phyloP scores from a whole-genome alignment of 2,329 filamentous ascomycete genomes.

The Colletotrichum spinosum region DNA sequence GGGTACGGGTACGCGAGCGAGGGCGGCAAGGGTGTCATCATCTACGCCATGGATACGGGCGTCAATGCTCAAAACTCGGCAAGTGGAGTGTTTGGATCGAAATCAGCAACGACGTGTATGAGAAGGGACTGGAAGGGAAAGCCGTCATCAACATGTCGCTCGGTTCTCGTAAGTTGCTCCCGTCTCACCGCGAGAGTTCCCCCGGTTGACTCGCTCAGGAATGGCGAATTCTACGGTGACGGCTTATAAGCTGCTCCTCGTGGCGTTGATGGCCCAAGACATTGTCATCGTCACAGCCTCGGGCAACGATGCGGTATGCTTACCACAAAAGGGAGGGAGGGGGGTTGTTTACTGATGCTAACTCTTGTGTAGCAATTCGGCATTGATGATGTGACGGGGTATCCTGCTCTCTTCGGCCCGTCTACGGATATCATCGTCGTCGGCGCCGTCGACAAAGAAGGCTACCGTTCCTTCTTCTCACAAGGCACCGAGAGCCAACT shows the following conservation, averaged over 20 bases:
- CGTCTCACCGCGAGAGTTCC: not conserved
- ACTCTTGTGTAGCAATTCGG: not conserved
- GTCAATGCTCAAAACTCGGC: conserved; percentile 5
- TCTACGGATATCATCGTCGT: conserved; percentile 25
- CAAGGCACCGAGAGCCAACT: conserved; percentile 17
- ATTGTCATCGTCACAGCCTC: conserved; percentile 20
- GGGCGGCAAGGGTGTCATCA: conserved; percentile 17
- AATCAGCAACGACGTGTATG: conserved; percentile 10
- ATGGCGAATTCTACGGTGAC: not conserved
- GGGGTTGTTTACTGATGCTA: not conserved
- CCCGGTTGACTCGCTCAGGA: not conserved
- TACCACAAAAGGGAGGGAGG: not conserved
- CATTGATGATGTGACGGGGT: not conserved
- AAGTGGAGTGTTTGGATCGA: not conserved
- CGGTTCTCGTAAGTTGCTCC: conserved; percentile 1
- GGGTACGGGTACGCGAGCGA: conserved; percentile 20
- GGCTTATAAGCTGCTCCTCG: conserved; percentile 8
- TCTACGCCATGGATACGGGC: conserved; percentile 19
- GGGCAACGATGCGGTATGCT: conserved; percentile 15
- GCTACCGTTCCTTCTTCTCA: conserved; percentile 5
- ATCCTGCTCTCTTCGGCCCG: conserved; percentile 18
- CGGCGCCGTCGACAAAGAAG: conserved; percentile 11
- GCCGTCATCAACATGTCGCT: conserved; percentile 10
- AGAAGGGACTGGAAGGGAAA: conserved; percentile 10
- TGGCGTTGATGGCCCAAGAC: conserved; percentile 18